A percentile compares a stretch with the other conserved stretches of the same genome.
These are phyloP conservation scores for Aspergillus ostianus DNA, from an alignment of 495 filamentous ascomycete species.

Conservation along the genomic window DNA sequence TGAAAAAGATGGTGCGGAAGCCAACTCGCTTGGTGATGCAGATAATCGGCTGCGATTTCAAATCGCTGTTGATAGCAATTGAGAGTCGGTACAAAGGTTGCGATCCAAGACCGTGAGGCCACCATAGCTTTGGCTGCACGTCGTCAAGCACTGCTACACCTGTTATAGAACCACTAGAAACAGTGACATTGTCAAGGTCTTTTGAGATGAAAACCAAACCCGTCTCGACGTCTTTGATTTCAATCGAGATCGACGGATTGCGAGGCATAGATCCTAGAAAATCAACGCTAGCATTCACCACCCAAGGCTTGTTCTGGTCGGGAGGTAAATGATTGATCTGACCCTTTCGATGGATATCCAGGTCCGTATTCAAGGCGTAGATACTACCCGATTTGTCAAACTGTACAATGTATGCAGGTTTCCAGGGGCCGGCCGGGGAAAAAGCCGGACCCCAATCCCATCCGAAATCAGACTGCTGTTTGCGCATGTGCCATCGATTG, in stretches of 20 bases:
- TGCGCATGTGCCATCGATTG: constrained; percentile 62
- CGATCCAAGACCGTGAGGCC: constrained; percentile 57
- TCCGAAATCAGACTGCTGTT: constrained; percentile 69
- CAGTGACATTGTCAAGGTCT: constrained; percentile 41
- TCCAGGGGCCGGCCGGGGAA: constrained; percentile 65
- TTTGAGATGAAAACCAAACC: constrained; percentile 49
- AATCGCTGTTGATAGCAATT: constrained; percentile 41
- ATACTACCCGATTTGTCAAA: constrained; percentile 41
- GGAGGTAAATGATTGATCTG: constrained; percentile 61
- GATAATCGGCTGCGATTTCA: constrained; percentile 33
- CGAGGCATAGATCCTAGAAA: constrained; percentile 53
- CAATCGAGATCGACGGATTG: constrained; percentile 48
- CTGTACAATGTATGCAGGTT: constrained; percentile 59
- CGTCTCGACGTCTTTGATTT: constrained; percentile 47
- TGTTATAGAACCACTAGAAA: constrained; percentile 47
- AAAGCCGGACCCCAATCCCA: constrained; percentile 74
- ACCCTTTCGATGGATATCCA: constrained; percentile 61
- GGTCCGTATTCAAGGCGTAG: constrained; percentile 55
- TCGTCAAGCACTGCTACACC: constrained; percentile 47
- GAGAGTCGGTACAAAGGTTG: constrained; percentile 61
- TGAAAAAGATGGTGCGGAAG: constrained; percentile 67
- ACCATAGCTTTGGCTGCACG: constrained; percentile 58
- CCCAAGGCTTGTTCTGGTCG: constrained; percentile 61
- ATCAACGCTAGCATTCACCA: constrained; percentile 69
- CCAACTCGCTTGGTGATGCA: constrained; percentile 57